phyloP scores from a whole-genome alignment of 805 yeast species.

The Saccharomycopsis fermentans region DNA sequence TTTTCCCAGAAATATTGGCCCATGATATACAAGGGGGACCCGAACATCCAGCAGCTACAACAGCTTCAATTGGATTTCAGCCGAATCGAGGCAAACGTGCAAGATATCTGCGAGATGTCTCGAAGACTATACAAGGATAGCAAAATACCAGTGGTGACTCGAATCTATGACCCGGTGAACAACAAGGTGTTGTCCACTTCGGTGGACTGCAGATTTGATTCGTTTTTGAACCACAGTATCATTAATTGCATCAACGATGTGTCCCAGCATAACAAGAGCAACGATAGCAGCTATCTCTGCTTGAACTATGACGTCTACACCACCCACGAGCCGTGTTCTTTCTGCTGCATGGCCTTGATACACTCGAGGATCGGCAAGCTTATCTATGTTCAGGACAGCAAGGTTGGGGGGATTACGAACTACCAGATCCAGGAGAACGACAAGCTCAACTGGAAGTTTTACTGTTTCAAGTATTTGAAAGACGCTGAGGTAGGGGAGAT shows the following conservation, averaged over 20 bases:
- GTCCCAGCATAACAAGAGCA: conserved; percentile 1
- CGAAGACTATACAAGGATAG: conserved; percentile 16
- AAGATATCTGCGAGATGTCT: conserved; percentile 23
- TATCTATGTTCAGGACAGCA: conserved; percentile 43
- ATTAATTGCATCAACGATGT: conserved; percentile 48
- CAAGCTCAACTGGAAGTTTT: conserved; percentile 79
- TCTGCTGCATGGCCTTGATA: conserved; percentile 93
- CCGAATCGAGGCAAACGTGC: conserved; percentile 29
- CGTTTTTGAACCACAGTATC: conserved; percentile 63
- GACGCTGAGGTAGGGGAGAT: background rate
- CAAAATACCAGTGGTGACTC: conserved; percentile 41
- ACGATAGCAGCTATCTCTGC: conserved; percentile 47
- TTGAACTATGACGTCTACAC: conserved; percentile 69
- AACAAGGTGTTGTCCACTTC: conserved; percentile 31
- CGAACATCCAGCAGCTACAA: conserved; percentile 58
- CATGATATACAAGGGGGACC: conserved; percentile 87
- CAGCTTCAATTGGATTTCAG: conserved; percentile 41
- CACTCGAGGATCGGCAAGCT: conserved; percentile 77
- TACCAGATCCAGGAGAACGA: conserved; percentile 68
- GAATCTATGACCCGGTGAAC: conserved; percentile 50
- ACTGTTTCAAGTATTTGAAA: conserved; percentile 58
- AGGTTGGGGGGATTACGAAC: conserved; percentile 49
- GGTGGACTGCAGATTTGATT: conserved; percentile 32
- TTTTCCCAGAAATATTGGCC: conserved; percentile 84
- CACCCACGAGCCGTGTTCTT: conserved; percentile 92